Conservation (phyloP, 2,329 filamentous ascomycete species). For the Fusarium citri region DNA sequence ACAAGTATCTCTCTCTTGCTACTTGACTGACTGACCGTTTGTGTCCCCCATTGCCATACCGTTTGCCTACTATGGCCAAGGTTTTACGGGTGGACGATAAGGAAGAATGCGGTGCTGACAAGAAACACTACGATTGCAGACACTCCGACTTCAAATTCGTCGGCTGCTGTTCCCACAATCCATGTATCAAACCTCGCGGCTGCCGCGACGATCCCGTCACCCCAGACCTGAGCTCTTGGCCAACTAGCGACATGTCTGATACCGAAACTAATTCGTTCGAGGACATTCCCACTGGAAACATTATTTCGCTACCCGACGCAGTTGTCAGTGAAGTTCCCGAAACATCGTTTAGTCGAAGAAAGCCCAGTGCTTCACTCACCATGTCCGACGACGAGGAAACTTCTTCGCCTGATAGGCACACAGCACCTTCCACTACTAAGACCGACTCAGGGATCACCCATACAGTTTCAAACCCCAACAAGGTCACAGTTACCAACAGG, state of each 20-base stretch:
- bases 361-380: neutral
- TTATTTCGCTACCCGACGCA: no score
- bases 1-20: neutral
- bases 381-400: constrained; percentile 6
- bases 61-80: constrained; percentile 29
- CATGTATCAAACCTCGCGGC: constrained; percentile 51
- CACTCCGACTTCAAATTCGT: constrained; percentile 48
- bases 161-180: constrained; percentile 60
- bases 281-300: no score
- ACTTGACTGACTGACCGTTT: constrained; percentile 2
- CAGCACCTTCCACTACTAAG: constrained; percentile 37
- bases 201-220: constrained; percentile 7
- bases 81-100: constrained; percentile 10
- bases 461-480: constrained; percentile 51
- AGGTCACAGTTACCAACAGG: constrained; percentile 52
- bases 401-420: constrained; percentile 1
- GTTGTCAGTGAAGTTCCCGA: no score
- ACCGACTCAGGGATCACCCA: constrained; percentile 54
- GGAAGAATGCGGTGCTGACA: constrained; percentile 47
- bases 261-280: neutral
- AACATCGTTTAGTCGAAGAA: neutral
- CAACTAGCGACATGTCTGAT: constrained; percentile 8
- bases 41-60: constrained; percentile 3
- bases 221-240: neutral
- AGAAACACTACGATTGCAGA: constrained; percentile 54